Evolutionary conservation across 1,284 basidiomycete genomes (phyloP), one percentile per base, ranked within the genome.

Genomic region (Tylopilus orsonianus): DNA sequence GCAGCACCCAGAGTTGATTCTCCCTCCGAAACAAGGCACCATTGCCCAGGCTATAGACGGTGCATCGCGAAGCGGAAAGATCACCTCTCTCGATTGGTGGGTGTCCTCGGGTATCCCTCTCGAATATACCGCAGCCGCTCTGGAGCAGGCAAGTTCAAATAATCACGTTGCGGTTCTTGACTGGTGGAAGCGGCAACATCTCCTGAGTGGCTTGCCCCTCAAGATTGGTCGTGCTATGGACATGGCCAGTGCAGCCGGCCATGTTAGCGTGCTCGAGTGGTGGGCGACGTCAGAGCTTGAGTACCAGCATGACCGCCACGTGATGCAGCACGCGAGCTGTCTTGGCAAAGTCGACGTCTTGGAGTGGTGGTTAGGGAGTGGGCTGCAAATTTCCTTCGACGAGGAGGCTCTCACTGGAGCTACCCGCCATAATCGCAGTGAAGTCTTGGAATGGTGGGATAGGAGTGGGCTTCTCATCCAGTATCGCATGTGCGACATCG

Each of bases 371-470:
- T 64, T 85, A 35, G 77, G 79, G 19, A 87, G 84, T 55, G 85
- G 86, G 14, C 65, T 90, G 38, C 84, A 85, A 59, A 71, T 91
- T 49, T 76, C 83, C 34, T 92, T 87, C 62, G 88, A 93, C 62
- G 82, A 81, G 53, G 89, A 92, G 50, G 83, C 81, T 8, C 71
- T 93, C 48, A 80, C 79, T 5, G 83, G 86, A 27, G 89, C 90
- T 24, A 91, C 90, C 22, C 74, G 83, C 54, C 82, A 90, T 64
- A 87, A 90, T 56, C 77, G 84, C 34, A 81, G 85, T n/a, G 85
- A 87, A 57, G 85, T 89, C 19, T 70, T 93, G 24, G 83, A 89
- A 53, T 93, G 90, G 90, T 93, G 90, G 90, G 78, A 87, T 53
- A 78, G 78, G 56, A 85, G 80, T 45, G 83, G 83, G 8, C 71